phyloP scores from a whole-genome alignment of 306 rosid genomes.

The Herpetospermum pedunculosum region DNA sequence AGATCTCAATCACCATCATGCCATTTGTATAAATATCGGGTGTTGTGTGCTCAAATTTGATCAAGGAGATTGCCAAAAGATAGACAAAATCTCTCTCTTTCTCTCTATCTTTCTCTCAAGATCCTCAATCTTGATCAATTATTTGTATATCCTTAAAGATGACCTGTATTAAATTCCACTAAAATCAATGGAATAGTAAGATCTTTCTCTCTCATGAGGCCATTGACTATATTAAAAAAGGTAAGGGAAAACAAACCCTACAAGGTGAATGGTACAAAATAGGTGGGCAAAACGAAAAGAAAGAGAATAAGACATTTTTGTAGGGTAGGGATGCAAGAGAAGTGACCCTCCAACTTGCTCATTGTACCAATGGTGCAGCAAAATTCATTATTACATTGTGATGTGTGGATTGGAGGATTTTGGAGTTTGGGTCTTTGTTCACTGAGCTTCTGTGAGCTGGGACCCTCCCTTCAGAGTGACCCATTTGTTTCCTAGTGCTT shows the following conservation, averaged over 20 bases:
- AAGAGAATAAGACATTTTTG: slow-evolving; percentile 6
- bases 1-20: slow-evolving; percentile 20
- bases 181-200: neutral
- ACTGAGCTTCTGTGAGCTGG: slow-evolving; percentile 3
- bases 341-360: slow-evolving; percentile 3
- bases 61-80: neutral
- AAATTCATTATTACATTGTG: neutral
- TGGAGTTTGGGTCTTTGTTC: slow-evolving; percentile 2
- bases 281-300: neutral
- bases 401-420: slow-evolving; percentile 8
- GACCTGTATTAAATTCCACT: slow-evolving; percentile 1
- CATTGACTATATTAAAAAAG: slow-evolving; percentile 6
- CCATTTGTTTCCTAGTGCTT: neutral
- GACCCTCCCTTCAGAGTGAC: slow-evolving; percentile 2
- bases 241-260: neutral
- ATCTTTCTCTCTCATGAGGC: slow-evolving; percentile 1
- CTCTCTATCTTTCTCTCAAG: neutral
- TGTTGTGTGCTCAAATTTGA: neutral
- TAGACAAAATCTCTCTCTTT: neutral
- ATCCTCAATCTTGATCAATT: slow-evolving; percentile 11
- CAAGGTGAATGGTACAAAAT: neutral
- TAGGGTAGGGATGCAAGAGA: slow-evolving; percentile 7
- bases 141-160: slow-evolving; percentile 1
- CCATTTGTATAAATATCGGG: neutral
- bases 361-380: neutral